Evolutionary conservation across 2,329 filamentous ascomycete species (phyloP), one percentile per base, ranked within the genome.

Genomic region (Colletotrichum abscissum): DNA sequence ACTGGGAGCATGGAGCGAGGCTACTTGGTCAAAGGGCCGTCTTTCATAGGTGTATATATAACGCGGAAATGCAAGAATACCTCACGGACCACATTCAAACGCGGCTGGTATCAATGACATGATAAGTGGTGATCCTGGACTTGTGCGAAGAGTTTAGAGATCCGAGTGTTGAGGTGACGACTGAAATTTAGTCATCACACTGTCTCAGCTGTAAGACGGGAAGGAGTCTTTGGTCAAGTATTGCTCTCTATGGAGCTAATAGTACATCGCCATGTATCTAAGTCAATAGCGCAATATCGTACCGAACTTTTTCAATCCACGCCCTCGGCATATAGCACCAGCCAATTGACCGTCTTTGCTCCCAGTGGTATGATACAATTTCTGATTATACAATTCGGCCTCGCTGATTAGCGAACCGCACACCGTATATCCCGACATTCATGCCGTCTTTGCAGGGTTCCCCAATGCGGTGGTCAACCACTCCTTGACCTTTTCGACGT

Each of bases 51-150:
- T 74, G 72, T 74, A 69, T 63, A 72, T 63, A 73, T 73, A 65
- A 73, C 57, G 73, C 73, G 73, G 62, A 58, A 74, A 74, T 74
- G 70, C 73, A 69, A 65, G 64, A 73, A 73, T 74, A 73, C 65
- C 69, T 73, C 49, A 49, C 16, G 28, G n/a, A 57, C 30, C 46
- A 9, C 28, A 30, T 59, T 5, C n/a, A 19, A 28, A 5, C 35
- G n/a, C 49, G 9, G n/a, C 8, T n/a, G 9, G 12, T 33, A 19
- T 16, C 6, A 22, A 12, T 19, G 12, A 55, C 2, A 5, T 6
- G 14, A 26, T 9, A 28, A 22, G 49, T 26, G 8, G 24, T n/a
- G n/a, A 35, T 11, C 3, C 38, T 11, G 46, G 8, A 7, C 16
- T 26, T 14, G 9, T 64, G 16, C 1, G 1, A n/a, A 49, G 42